Conservation (phyloP, 139 green algal species). For the Chlorella sp. region DNA sequence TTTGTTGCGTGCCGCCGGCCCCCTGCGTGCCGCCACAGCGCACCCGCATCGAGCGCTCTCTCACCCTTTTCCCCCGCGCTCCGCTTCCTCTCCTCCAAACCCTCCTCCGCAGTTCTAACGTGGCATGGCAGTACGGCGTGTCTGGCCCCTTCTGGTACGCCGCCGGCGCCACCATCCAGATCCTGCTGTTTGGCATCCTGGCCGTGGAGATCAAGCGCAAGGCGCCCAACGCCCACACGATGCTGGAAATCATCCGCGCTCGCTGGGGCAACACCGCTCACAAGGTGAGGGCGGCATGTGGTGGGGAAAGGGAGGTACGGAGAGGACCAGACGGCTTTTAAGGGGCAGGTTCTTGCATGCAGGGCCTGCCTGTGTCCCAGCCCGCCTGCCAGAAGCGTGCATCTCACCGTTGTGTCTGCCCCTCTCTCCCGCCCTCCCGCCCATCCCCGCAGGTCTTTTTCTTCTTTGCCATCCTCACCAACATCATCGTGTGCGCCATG, state of each 20-base stretch:
- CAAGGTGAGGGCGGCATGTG: slow-evolving; percentile 64
- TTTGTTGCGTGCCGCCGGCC: too few relatives aligned
- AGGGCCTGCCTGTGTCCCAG: not conserved
- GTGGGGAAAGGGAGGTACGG: not conserved
- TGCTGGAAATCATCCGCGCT: slow-evolving; percentile 87
- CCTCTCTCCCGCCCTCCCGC: not conserved
- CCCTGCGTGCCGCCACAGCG: not conserved
- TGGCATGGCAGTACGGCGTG: slow-evolving; percentile 65
- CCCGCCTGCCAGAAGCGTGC: not conserved
- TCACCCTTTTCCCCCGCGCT: not conserved
- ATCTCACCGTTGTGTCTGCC: not conserved
- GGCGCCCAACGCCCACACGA: slow-evolving; percentile 89
- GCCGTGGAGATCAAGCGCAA: slow-evolving; percentile 97
- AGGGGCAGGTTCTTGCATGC: not conserved
- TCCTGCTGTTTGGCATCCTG: slow-evolving; percentile 94
- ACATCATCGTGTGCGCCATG: slow-evolving; percentile 91
- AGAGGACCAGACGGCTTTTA: too few relatives aligned
- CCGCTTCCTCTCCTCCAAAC: not conserved
- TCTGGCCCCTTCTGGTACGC: slow-evolving; percentile 82
- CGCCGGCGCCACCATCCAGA: slow-evolving; percentile 90
- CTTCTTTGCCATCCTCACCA: slow-evolving; percentile 87
- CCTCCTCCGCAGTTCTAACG: slow-evolving; percentile 45
- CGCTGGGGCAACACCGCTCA: slow-evolving; percentile 68
- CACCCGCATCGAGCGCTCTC: not conserved
- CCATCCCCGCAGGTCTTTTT: slow-evolving; percentile 62